phyloP scores from a whole-genome alignment of 345 rosid genomes.

The Cardamine resedifolia region DNA sequence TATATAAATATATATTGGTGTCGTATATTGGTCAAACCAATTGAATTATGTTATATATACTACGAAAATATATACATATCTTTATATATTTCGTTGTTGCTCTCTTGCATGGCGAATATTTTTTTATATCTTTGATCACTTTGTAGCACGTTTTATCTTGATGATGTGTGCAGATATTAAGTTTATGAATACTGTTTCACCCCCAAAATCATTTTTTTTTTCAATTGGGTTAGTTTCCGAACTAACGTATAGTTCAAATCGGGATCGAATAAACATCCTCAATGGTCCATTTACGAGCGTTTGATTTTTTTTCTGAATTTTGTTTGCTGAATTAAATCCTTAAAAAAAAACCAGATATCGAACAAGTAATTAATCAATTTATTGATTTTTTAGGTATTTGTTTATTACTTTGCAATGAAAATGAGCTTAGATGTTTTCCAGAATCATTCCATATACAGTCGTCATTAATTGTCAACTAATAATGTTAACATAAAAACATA shows the following conservation, averaged over 20 bases:
- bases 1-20: neutral
- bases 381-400: neutral
- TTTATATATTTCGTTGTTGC: neutral
- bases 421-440: slow-evolving; percentile 1
- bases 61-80: neutral
- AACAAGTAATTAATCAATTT: neutral
- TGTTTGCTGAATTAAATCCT: too few species aligned
- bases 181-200: neutral
- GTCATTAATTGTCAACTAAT: slow-evolving; percentile 24
- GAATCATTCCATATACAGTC: slow-evolving; percentile 2
- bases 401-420: neutral
- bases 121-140: slow-evolving; percentile 2
- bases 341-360: too few species aligned
- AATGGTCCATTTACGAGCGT: neutral
- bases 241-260: slow-evolving; percentile 3
- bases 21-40: slow-evolving; percentile 21
- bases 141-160: slow-evolving; percentile 21
- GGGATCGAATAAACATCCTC: neutral
- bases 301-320: neutral
- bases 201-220: neutral
- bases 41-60: slow-evolving; percentile 4
- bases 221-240: neutral
- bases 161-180: slow-evolving; percentile 4
- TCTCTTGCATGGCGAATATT: slow-evolving; percentile 30
- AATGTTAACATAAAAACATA: slow-evolving; percentile 12